Percentiles rank a stretch among this genome's conserved stretches.
phyloP scores from a whole-genome alignment of 768 basidiomycete genomes.

The Phaffia tasmanica region DNA sequence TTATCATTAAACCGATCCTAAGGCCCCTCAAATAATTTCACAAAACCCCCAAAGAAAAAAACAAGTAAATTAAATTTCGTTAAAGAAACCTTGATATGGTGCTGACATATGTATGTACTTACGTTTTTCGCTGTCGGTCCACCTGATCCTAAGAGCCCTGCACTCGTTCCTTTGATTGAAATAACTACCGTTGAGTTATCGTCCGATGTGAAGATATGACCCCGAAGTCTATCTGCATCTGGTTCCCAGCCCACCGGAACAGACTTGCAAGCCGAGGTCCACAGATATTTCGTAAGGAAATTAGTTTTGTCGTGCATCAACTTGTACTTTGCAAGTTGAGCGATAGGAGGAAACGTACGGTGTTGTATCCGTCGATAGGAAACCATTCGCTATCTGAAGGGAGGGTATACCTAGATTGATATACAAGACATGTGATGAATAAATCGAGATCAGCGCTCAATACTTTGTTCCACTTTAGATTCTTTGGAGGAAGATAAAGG shows the following conservation, averaged over 20 bases:
- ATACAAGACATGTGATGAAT: no score
- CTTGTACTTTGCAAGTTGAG: neutral
- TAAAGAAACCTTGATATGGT: neutral
- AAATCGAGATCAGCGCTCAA: no score
- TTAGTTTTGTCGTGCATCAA: constrained; percentile 5
- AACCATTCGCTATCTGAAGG: constrained; percentile 22
- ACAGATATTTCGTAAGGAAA: constrained; percentile 12
- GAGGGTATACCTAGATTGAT: constrained; percentile 15
- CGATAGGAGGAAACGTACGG: constrained; percentile 39
- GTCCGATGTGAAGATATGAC: constrained; percentile 55
- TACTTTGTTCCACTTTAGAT: neutral
- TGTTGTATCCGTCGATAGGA: constrained; percentile 48
- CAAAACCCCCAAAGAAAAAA: neutral
- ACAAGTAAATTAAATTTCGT: neutral
- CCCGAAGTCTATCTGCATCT: constrained; percentile 77
- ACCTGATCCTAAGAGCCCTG: constrained; percentile 56
- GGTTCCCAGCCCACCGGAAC: constrained; percentile 83
- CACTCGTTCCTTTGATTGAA: constrained; percentile 87
- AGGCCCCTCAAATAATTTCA: neutral
- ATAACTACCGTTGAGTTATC: constrained; percentile 72
- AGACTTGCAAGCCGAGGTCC: constrained; percentile 39
- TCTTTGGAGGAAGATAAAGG: neutral
- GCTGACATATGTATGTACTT: neutral
- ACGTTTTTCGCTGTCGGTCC: constrained; percentile 72
- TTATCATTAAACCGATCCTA: constrained; percentile 26